These are phyloP conservation scores for Annulohypoxylon truncatum DNA, from an alignment of 2,329 filamentous ascomycete genomes.

Conservation along the genomic window DNA sequence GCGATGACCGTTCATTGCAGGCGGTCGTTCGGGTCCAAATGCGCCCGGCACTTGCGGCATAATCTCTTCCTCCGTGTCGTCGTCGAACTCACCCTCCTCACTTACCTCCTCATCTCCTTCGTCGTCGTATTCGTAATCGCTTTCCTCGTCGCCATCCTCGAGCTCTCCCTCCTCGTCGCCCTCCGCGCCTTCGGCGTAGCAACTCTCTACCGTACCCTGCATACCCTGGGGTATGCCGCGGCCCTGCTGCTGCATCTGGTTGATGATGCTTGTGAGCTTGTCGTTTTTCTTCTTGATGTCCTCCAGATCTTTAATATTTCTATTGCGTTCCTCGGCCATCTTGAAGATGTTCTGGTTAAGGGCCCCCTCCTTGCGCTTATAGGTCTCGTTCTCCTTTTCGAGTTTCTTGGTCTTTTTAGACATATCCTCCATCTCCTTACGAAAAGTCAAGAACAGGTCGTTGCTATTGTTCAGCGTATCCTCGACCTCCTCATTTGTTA, in stretches of 20 bases:
- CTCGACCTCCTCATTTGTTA: conserved; percentile 81
- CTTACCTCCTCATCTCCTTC: conserved; percentile 61
- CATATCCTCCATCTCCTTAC: conserved; percentile 99
- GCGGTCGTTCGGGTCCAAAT: conserved; percentile 48
- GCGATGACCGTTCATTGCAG: conserved; percentile 49
- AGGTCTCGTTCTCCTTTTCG: conserved; percentile 93
- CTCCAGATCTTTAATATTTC: conserved; percentile 80
- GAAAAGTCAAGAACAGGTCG: conserved; percentile 94
- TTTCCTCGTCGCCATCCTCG: conserved; percentile 71
- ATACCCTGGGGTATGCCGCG: conserved; percentile 77
- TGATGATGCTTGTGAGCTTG: conserved; percentile 93
- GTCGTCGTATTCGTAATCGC: conserved; percentile 74
- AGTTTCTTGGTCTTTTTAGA: conserved; percentile 97
- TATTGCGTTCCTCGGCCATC: conserved; percentile 93
- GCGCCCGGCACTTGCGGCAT: conserved; percentile 45
- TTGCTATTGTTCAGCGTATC: conserved; percentile 99
- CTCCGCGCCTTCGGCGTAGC: conserved; percentile 70
- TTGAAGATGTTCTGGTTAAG: conserved; percentile 95
- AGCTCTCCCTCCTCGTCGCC: conserved; percentile 74
- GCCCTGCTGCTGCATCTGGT: conserved; percentile 95
- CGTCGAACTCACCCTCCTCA: conserved; percentile 57
- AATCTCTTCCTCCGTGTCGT: conserved; percentile 64
- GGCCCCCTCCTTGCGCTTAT: conserved; percentile 92
- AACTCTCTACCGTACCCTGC: conserved; percentile 69
- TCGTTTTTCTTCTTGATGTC: conserved; percentile 85